phyloP scores from a whole-genome alignment of 495 filamentous ascomycete genomes.

The Daldinia grandis region DNA sequence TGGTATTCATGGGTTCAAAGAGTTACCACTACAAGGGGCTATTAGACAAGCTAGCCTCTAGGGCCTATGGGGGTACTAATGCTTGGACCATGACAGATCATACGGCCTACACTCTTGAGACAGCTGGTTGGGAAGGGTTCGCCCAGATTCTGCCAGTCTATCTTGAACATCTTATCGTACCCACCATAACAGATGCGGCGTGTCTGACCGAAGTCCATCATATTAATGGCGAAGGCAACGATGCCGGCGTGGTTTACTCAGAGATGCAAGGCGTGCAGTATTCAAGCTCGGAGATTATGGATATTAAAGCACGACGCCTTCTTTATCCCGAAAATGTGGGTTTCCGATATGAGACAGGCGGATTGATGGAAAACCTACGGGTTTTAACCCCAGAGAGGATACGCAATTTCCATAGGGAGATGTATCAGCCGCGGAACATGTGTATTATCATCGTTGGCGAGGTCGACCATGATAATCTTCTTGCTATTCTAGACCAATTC shows the following conservation, averaged over 20 bases:
- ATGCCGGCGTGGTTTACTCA: conserved; percentile 98
- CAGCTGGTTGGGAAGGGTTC: conserved; percentile 96
- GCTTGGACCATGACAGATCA: conserved; percentile 96
- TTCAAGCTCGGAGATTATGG: conserved; percentile 81
- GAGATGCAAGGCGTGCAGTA: conserved; percentile 99
- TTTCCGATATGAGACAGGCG: conserved; percentile 96
- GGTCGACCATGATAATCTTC: conserved; percentile 80
- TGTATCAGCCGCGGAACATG: conserved; percentile 98
- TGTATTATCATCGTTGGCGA: conserved; percentile 90
- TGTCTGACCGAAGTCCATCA: conserved; percentile 98
- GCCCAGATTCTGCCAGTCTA: conserved; percentile 94
- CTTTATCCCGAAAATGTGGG: conserved; percentile 90
- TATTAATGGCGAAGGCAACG: conserved; percentile 88
- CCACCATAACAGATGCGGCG: conserved; percentile 88
- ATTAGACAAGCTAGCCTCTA: conserved; percentile 89
- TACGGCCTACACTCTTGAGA: conserved; percentile 95
- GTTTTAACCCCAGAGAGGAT: conserved; percentile 89
- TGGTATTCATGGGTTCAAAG: conserved; percentile 97
- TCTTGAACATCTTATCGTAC: conserved; percentile 91
- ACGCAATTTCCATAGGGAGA: conserved; percentile 88
- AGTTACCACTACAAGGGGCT: conserved; percentile 94
- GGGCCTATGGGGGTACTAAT: conserved; percentile 93
- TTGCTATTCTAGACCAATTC: conserved; percentile 84
- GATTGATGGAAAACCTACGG: conserved; percentile 91
- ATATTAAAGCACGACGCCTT: conserved; percentile 75